These are phyloP conservation scores for Myrica gale DNA, from an alignment of 306 rosid genomes.

Conservation along the genomic window DNA sequence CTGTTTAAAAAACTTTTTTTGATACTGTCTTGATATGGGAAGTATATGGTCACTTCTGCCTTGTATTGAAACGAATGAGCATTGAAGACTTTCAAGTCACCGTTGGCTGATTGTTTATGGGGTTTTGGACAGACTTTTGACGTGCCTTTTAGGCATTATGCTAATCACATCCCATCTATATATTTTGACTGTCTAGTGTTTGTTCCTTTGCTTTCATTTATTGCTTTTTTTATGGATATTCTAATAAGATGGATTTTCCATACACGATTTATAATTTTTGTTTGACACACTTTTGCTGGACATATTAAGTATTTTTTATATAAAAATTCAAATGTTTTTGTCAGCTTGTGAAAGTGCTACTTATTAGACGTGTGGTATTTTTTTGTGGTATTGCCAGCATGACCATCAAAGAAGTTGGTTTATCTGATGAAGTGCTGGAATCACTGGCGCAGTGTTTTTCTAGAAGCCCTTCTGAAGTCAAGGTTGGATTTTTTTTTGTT, in stretches of 20 bases:
- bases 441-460: conserved; percentile 75
- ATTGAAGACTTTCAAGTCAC: background rate
- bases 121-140: background rate
- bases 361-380: conserved; percentile 29
- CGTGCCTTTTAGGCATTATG: background rate
- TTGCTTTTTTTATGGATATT: background rate
- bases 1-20: background rate
- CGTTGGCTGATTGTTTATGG: background rate
- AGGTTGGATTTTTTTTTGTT: conserved; percentile 47
- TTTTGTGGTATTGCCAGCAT: conserved; percentile 54
- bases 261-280: background rate
- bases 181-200: background rate
- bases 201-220: background rate
- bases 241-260: background rate
- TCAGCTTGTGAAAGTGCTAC: conserved; percentile 13
- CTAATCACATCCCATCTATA: background rate
- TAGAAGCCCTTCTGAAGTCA: conserved; percentile 68
- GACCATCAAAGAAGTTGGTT: conserved; percentile 73
- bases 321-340: conserved; percentile 1
- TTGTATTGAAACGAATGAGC: background rate
- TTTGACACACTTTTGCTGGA: background rate
- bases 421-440: conserved; percentile 69
- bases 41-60: background rate
- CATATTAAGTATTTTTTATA: background rate
- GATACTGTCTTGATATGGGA: background rate